Percentiles rank a stretch among this genome's conserved stretches.
phyloP scores from a whole-genome alignment of 2,329 filamentous ascomycete species.

The Paraphaeosphaeria sporulosa region DNA sequence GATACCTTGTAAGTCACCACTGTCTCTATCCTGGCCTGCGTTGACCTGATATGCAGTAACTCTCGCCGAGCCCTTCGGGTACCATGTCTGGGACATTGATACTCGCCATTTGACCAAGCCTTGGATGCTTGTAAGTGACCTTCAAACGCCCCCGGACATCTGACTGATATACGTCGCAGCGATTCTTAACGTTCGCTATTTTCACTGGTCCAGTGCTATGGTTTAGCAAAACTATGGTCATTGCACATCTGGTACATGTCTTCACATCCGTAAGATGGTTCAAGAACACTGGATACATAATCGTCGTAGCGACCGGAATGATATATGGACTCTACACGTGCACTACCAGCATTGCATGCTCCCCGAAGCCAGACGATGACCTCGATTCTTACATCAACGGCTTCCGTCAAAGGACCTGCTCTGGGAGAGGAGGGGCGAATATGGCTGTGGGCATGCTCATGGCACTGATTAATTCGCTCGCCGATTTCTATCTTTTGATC shows the following conservation, averaged over 20 bases:
- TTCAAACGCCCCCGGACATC: neutral
- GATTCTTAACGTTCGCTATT: conserved; percentile 22
- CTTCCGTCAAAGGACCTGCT: conserved; percentile 21
- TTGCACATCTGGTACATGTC: conserved; percentile 22
- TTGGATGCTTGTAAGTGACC: conserved; percentile 18
- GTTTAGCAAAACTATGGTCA: conserved; percentile 29
- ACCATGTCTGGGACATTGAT: conserved; percentile 31
- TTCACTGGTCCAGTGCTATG: conserved; percentile 28
- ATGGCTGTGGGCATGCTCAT: conserved; percentile 20
- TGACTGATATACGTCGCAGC: conserved; percentile 16
- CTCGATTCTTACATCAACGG: conserved; percentile 24
- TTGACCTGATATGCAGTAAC: conserved; percentile 20
- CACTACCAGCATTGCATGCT: conserved; percentile 26
- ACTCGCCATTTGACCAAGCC: conserved; percentile 18
- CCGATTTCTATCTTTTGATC: conserved; percentile 24
- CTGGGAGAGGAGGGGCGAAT: conserved; percentile 17
- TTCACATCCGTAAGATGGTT: conserved; percentile 28
- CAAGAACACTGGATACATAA: conserved; percentile 26
- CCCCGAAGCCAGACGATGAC: conserved; percentile 22
- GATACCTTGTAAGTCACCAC: conserved; percentile 22
- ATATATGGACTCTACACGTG: conserved; percentile 25
- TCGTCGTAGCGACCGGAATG: conserved; percentile 26
- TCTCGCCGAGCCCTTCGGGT: conserved; percentile 19
- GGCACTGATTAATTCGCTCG: conserved; percentile 19
- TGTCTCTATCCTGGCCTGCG: neutral